Conservation (phyloP, 192 early-diverging fungal genomes). For the Backusella macrospora region DNA sequence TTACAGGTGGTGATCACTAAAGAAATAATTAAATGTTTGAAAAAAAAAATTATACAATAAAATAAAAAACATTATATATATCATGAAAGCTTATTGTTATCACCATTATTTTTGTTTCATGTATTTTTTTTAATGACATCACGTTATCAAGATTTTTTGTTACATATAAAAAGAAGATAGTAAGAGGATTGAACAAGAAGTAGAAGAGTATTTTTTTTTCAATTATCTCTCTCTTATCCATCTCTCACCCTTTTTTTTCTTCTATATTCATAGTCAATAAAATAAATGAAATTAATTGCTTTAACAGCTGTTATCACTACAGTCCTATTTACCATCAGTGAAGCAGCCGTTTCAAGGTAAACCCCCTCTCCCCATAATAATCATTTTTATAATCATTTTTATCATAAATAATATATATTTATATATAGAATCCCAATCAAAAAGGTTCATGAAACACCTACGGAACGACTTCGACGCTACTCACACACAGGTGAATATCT, state of each 20-base stretch:
- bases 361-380: background rate
- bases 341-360: slow-evolving; percentile 40
- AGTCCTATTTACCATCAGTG: slow-evolving; percentile 13
- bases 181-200: no score
- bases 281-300: slow-evolving; percentile 40
- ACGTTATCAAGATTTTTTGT: background rate
- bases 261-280: background rate
- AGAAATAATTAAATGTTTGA: background rate
- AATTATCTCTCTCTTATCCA: no score
- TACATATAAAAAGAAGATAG: no score
- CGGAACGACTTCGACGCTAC: slow-evolving; percentile 63
- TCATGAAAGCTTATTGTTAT: background rate
- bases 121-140: background rate
- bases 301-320: slow-evolving; percentile 26
- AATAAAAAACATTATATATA: background rate
- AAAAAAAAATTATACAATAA: background rate
- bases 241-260: no score
- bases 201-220: no score
- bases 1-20: slow-evolving; percentile 3
- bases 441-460: slow-evolving; percentile 64
- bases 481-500: slow-evolving; percentile 67
- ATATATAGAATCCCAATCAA: slow-evolving; percentile 57
- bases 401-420: background rate
- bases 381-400: background rate
- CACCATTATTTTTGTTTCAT: background rate